Percentiles rank a stretch among this genome's conserved stretches.
Evolutionary conservation across 192 early-diverging fungal species (phyloP).

Genomic region (Entrophospora sp.): DNA sequence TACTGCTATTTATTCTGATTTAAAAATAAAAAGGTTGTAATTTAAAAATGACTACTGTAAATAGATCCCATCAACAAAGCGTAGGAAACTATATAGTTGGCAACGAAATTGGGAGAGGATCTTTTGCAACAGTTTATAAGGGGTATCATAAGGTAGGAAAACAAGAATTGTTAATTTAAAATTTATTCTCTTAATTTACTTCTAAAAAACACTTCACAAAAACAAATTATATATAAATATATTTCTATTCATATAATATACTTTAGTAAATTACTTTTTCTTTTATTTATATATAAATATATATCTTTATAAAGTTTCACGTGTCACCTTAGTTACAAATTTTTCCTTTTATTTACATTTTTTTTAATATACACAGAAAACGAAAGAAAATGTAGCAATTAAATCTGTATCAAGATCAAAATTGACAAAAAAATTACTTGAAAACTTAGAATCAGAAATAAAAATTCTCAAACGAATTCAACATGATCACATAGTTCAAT

Average conservation of each 20-base stretch:
- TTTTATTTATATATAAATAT: too few relatives aligned
- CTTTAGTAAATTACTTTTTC: too few relatives aligned
- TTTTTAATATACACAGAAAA: slow-evolving; percentile 32
- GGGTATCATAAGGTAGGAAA: slow-evolving; percentile 57
- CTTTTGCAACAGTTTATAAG: slow-evolving; percentile 91
- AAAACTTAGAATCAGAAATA: slow-evolving; percentile 95
- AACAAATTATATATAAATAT: too few relatives aligned
- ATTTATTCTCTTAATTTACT: not conserved
- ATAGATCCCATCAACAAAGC: not conserved
- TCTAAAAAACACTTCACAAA: too few relatives aligned
- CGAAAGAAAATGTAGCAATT: slow-evolving; percentile 67
- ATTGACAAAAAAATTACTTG: slow-evolving; percentile 82
- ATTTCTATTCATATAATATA: too few relatives aligned
- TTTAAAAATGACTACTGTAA: not conserved
- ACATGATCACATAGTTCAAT: slow-evolving; percentile 81
- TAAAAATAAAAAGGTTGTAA: too few relatives aligned
- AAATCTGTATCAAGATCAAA: slow-evolving; percentile 85
- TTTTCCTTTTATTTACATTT: not conserved
- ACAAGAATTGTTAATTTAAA: not conserved
- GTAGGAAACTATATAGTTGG: slow-evolving; percentile 76
- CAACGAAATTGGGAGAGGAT: slow-evolving; percentile 85
- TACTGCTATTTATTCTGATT: too few relatives aligned
- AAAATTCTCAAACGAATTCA: slow-evolving; percentile 77
- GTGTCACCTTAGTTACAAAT: not conserved
- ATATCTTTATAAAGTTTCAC: not conserved